Percentiles rank a stretch among this genome's conserved stretches.
phyloP scores from a whole-genome alignment of 1,284 basidiomycete genomes.

The Puccinia coronata region DNA sequence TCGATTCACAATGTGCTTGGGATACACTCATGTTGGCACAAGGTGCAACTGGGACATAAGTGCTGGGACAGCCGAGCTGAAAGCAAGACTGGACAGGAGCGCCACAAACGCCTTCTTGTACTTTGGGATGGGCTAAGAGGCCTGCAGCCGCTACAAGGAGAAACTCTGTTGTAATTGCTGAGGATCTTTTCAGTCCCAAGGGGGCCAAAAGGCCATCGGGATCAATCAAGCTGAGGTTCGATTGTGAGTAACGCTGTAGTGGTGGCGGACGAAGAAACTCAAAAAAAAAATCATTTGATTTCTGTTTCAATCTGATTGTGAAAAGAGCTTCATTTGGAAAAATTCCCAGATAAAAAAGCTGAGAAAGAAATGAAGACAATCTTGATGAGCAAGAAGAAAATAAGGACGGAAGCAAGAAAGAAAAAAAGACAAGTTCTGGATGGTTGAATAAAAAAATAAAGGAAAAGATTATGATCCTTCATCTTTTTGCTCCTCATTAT shows the following conservation, averaged over 20 bases:
- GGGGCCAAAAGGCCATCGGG: slow-evolving; percentile 4
- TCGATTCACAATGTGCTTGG: neutral
- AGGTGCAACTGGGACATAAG: neutral
- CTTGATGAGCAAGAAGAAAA: too few relatives aligned
- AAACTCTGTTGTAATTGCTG: neutral
- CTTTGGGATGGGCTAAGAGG: neutral
- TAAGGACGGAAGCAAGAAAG: too few relatives aligned
- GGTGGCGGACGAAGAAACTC: slow-evolving; percentile 31
- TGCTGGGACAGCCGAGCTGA: slow-evolving; percentile 2
- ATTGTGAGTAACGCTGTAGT: neutral
- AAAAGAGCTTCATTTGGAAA: too few relatives aligned
- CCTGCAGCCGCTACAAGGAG: neutral
- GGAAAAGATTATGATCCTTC: too few relatives aligned
- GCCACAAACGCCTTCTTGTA: neutral
- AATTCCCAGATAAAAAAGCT: too few relatives aligned
- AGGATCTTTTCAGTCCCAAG: slow-evolving; percentile 1
- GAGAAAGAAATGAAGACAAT: too few relatives aligned
- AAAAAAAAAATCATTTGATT: too few relatives aligned
- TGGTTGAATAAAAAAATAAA: too few relatives aligned
- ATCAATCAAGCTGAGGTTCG: slow-evolving; percentile 12
- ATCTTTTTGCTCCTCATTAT: too few relatives aligned
- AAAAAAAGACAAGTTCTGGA: too few relatives aligned
- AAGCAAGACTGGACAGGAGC: neutral
- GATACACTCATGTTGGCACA: neutral
- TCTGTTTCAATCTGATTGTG: too few relatives aligned